phyloP scores from a whole-genome alignment of 1,284 basidiomycete genomes.

The Tausonia pullulans region DNA sequence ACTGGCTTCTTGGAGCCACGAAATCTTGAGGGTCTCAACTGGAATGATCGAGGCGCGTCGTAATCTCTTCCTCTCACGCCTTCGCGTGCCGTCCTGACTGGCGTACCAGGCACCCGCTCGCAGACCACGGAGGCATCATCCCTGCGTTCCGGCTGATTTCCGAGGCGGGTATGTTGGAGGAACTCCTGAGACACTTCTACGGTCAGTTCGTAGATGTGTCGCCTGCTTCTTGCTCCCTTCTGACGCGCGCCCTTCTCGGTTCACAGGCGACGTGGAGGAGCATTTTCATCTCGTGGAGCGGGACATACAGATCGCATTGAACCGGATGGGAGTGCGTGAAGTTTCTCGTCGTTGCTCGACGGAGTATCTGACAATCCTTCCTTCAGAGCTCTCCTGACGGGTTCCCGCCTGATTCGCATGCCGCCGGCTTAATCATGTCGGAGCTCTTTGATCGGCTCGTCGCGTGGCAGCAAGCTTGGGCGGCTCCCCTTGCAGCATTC shows the following conservation, averaged over 20 bases:
- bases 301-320: conserved; percentile 24
- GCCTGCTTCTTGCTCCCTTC: neutral
- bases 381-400: conserved; percentile 10
- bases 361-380: neutral
- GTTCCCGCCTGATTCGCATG: conserved; percentile 16
- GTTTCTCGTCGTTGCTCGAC: neutral
- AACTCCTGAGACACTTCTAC: conserved; percentile 15
- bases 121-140: conserved; percentile 14
- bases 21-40: conserved; percentile 14
- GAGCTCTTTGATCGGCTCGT: conserved; percentile 29
- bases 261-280: conserved; percentile 24
- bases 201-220: too few relatives aligned
- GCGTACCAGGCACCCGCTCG: neutral
- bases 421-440: conserved; percentile 20
- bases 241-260: neutral
- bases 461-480: conserved; percentile 33
- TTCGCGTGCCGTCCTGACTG: neutral
- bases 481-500: conserved; percentile 24
- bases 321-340: conserved; percentile 22
- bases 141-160: conserved; percentile 11
- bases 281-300: conserved; percentile 26
- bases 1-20: conserved; percentile 11
- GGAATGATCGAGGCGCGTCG: conserved; percentile 12
- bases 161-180: conserved; percentile 5
- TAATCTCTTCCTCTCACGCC: neutral